These are phyloP conservation scores for apple (Malus domestica) DNA, from an alignment of 306 rosid species.

Conservation along the genomic window ASM211411v1 NC_041797.1:265001-265500, in stretches of 20 bases:
- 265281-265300: constrained; percentile 31
- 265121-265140: constrained; percentile 89
- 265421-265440: too few species aligned
- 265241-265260: constrained; percentile 83
- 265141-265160: constrained; percentile 74
- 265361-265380: background rate
- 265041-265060: background rate
- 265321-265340: background rate
- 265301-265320: background rate
- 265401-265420: too few species aligned
- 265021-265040: constrained; percentile 4
- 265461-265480: too few species aligned
- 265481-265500: too few species aligned
- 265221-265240: constrained; percentile 81
- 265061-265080: background rate
- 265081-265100: background rate
- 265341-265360: too few species aligned
- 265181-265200: constrained; percentile 88
- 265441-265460: too few species aligned
- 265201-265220: constrained; percentile 83
- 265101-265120: background rate
- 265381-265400: too few species aligned
- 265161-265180: constrained; percentile 75
- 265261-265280: constrained; percentile 89
- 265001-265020: constrained; percentile 84